Percentiles rank a stretch among this genome's conserved stretches.
These are phyloP conservation scores for Magnusiomyces paraingens DNA, from an alignment of 1,139 yeast species.

Conservation along the genomic window DNA sequence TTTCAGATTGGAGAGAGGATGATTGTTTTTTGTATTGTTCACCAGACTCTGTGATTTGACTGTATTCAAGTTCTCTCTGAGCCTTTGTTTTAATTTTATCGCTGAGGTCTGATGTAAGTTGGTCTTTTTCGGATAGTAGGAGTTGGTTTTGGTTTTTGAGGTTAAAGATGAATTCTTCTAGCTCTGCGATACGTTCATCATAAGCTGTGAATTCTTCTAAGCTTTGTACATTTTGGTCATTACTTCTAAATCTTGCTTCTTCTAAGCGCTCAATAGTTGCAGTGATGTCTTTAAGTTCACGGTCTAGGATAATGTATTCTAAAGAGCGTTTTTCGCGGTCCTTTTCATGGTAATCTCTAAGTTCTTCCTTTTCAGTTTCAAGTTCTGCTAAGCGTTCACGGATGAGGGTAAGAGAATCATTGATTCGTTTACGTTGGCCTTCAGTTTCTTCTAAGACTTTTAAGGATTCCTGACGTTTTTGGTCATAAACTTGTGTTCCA, in stretches of 20 bases:
- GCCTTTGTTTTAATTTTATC: slow-evolving; percentile 33
- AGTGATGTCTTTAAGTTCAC: slow-evolving; percentile 61
- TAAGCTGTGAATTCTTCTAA: slow-evolving; percentile 43
- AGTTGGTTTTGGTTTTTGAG: slow-evolving; percentile 37
- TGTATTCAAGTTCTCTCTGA: slow-evolving; percentile 31
- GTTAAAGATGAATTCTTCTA: slow-evolving; percentile 44
- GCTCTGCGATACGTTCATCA: slow-evolving; percentile 41
- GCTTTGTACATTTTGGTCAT: slow-evolving; percentile 43
- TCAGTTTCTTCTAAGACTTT: slow-evolving; percentile 74
- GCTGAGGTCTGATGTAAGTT: slow-evolving; percentile 43
- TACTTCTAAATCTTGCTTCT: slow-evolving; percentile 47
- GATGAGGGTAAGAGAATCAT: slow-evolving; percentile 63
- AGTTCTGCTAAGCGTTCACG: slow-evolving; percentile 69
- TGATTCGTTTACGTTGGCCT: slow-evolving; percentile 64
- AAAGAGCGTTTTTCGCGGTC: slow-evolving; percentile 64
- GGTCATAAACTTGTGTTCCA: slow-evolving; percentile 89
- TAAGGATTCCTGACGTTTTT: slow-evolving; percentile 67
- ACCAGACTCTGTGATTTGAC: slow-evolving; percentile 23
- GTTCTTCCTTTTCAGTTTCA: slow-evolving; percentile 72
- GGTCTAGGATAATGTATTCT: slow-evolving; percentile 71
- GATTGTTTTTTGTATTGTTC: slow-evolving; percentile 10
- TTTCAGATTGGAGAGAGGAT: slow-evolving; percentile 30
- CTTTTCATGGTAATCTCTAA: slow-evolving; percentile 59
- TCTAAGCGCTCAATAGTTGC: slow-evolving; percentile 58
- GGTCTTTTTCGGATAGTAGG: slow-evolving; percentile 40